Percentiles rank a stretch among this genome's conserved stretches.
phyloP scores from a whole-genome alignment of 176 grass and related monocot species.

The Zoysia pacifica region DNA sequence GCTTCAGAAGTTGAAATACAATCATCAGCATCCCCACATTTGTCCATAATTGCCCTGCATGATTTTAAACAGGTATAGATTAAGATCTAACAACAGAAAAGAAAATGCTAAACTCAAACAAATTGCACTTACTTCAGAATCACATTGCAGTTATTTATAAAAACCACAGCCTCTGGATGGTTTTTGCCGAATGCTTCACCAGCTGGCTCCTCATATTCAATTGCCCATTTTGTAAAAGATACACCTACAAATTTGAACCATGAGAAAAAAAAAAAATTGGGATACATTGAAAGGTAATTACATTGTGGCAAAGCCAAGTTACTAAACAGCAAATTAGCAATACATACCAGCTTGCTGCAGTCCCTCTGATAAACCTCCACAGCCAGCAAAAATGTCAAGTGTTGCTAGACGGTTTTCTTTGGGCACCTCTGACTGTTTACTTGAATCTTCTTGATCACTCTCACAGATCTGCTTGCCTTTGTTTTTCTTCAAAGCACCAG shows the following conservation, averaged over 20 bases:
- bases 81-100: not conserved
- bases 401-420: constrained; percentile 75
- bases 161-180: constrained; percentile 87
- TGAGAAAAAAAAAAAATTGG: not conserved
- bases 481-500: constrained; percentile 59
- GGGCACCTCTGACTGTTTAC: constrained; percentile 56
- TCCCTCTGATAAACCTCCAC: constrained; percentile 96
- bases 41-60: constrained; percentile 96
- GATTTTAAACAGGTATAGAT: not conserved
- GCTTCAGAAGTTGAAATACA: constrained; percentile 93
- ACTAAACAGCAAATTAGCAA: constrained; percentile 9
- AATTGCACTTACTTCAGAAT: constrained; percentile 79
- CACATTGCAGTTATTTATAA: constrained; percentile 98
- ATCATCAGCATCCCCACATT: constrained; percentile 89
- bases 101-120: constrained; percentile 2
- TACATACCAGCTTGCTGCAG: constrained; percentile 85
- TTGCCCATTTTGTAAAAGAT: constrained; percentile 96
- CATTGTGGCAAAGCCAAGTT: constrained; percentile 21
- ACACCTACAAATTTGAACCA: constrained; percentile 57
- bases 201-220: constrained; percentile 97
- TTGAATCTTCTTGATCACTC: constrained; percentile 50
- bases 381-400: constrained; percentile 97
- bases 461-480: constrained; percentile 90
- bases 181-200: constrained; percentile 93
- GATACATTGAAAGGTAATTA: not conserved